Evolutionary conservation across 164 flowering plant species (phyloP).

Genomic region (Vitis rupestris): DNA sequence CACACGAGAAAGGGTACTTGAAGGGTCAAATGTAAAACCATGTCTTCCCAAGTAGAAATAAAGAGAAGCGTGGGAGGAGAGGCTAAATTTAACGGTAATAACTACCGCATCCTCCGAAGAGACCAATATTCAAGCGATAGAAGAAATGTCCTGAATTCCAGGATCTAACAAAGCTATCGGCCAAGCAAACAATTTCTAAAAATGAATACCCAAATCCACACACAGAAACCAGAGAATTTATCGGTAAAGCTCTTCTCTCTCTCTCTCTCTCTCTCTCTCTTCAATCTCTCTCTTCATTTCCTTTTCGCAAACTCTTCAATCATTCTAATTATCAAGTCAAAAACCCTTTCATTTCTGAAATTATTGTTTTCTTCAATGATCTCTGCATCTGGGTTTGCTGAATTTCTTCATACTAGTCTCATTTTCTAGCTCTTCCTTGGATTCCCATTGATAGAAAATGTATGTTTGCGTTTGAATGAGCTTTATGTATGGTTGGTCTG

Average conservation of each 20-base stretch:
- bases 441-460: background rate
- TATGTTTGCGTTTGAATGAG: background rate
- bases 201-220: slow-evolving; percentile 11
- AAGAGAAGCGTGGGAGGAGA: no score
- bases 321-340: background rate
- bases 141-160: slow-evolving; percentile 17
- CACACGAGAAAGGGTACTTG: no score
- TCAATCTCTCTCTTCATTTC: slow-evolving; percentile 2
- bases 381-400: background rate
- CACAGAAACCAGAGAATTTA: background rate
- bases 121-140: background rate
- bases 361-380: background rate
- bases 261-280: background rate
- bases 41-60: no score
- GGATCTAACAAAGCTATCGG: slow-evolving; percentile 25
- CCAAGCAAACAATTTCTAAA: slow-evolving; percentile 24
- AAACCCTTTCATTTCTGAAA: background rate
- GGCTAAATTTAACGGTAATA: background rate
- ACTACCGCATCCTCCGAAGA: slow-evolving; percentile 1
- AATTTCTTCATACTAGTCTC: background rate
- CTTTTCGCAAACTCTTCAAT: background rate
- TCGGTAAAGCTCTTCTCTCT: background rate
- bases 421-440: background rate
- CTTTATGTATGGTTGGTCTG: background rate
- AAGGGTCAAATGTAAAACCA: no score